Percentiles rank a stretch among this genome's conserved stretches.
phyloP scores from a whole-genome alignment of 2,329 filamentous ascomycete species.

The Colletotrichum filicis region DNA sequence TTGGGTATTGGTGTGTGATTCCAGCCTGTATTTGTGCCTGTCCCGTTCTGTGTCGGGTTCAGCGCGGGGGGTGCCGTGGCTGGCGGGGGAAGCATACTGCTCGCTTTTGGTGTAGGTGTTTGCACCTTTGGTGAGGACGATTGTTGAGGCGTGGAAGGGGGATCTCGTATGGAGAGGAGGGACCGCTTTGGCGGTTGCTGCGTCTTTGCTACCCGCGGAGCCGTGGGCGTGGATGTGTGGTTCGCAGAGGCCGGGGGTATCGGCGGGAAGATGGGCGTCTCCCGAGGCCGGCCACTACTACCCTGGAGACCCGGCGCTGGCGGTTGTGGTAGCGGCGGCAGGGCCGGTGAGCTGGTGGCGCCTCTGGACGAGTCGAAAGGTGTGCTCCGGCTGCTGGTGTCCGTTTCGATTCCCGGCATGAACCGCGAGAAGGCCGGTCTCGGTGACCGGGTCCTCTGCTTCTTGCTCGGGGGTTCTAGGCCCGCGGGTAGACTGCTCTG shows the following conservation, averaged over 20 bases:
- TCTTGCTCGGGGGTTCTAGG: constrained; percentile 23
- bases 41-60: background rate
- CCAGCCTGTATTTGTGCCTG: background rate
- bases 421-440: background rate
- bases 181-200: constrained; percentile 1
- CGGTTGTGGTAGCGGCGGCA: constrained; percentile 12
- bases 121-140: background rate
- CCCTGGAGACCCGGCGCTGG: background rate
- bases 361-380: constrained; percentile 17
- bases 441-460: constrained; percentile 13
- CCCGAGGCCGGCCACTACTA: background rate
- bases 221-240: background rate
- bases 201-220: background rate
- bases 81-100: background rate
- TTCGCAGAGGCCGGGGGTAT: constrained; percentile 12
- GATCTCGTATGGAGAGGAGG: constrained; percentile 10
- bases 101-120: background rate
- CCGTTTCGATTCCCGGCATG: constrained; percentile 6
- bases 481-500: background rate
- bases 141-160: background rate
- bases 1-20: background rate
- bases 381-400: constrained; percentile 14
- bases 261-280: background rate
- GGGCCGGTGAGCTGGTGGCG: constrained; percentile 20
- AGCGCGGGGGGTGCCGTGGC: background rate